Conservation (phyloP, 495 filamentous ascomycete species). For the Tuber brumale region DNA sequence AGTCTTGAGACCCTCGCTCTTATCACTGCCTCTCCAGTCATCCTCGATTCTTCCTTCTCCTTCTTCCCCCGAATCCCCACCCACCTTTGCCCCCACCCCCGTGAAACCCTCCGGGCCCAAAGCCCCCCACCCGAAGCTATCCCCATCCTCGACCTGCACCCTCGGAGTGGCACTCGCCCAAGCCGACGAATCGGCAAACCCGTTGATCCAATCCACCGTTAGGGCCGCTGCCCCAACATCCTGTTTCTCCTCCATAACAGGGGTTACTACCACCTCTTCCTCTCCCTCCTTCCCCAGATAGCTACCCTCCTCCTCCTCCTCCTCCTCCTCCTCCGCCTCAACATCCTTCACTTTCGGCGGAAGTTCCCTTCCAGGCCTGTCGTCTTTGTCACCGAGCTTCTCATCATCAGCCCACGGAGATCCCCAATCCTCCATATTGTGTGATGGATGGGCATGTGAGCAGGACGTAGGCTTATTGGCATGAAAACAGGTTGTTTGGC, state of each 20-base stretch:
- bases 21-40: conserved; percentile 13
- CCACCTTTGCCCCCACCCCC: conserved; percentile 11
- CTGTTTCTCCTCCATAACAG: conserved; percentile 28
- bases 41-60: conserved; percentile 2
- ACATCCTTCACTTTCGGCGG: conserved; percentile 4
- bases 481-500: background rate
- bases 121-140: background rate
- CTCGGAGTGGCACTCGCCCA: conserved; percentile 31
- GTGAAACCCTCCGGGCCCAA: background rate
- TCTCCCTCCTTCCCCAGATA: conserved; percentile 24
- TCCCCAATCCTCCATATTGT: conserved; percentile 34
- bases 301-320: conserved; percentile 28
- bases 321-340: conserved; percentile 29
- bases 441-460: background rate
- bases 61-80: conserved; percentile 18
- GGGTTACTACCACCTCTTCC: conserved; percentile 16
- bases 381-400: conserved; percentile 3
- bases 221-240: conserved; percentile 7
- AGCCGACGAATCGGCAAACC: conserved; percentile 33
- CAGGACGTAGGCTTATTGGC: background rate
- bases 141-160: conserved; percentile 7
- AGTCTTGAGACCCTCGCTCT: background rate
- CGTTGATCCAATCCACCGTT: conserved; percentile 12
- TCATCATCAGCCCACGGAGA: conserved; percentile 42
- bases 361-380: conserved; percentile 15